These are phyloP conservation scores for Aleurites moluccanus DNA, from an alignment of 441 rosid genomes.

Conservation along the genomic window DNA sequence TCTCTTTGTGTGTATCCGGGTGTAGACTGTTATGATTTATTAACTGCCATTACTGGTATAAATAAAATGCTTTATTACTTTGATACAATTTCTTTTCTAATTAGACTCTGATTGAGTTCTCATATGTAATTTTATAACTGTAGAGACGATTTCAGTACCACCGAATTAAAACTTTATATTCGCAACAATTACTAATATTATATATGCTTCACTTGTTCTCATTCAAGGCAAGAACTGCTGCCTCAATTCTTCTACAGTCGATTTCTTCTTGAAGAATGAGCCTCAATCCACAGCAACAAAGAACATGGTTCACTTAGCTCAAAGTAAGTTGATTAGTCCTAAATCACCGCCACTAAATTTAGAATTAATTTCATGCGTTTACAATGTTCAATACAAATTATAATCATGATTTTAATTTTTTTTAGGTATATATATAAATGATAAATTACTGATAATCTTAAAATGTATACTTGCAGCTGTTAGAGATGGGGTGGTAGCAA, in stretches of 20 bases:
- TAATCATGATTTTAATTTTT: background rate
- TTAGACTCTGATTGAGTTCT: too few species aligned
- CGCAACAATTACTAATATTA: background rate
- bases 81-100: too few species aligned
- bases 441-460: too few species aligned
- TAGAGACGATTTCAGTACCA: too few species aligned
- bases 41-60: constrained; percentile 67
- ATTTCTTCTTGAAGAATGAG: constrained; percentile 57
- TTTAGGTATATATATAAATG: too few species aligned
- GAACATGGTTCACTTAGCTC: constrained; percentile 90
- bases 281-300: constrained; percentile 86
- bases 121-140: too few species aligned
- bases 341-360: too few species aligned
- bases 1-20: constrained; percentile 58
- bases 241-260: constrained; percentile 67
- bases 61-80: background rate
- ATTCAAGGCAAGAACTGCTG: constrained; percentile 75
- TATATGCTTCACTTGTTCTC: background rate
- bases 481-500: constrained; percentile 57
- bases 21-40: constrained; percentile 68
- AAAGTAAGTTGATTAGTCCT: constrained; percentile 48
- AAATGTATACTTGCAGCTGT: constrained; percentile 50
- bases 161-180: too few species aligned
- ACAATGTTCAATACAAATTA: too few species aligned
- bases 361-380: too few species aligned